phyloP scores from a whole-genome alignment of 768 basidiomycete species.

The Amanita jacksonii region DNA sequence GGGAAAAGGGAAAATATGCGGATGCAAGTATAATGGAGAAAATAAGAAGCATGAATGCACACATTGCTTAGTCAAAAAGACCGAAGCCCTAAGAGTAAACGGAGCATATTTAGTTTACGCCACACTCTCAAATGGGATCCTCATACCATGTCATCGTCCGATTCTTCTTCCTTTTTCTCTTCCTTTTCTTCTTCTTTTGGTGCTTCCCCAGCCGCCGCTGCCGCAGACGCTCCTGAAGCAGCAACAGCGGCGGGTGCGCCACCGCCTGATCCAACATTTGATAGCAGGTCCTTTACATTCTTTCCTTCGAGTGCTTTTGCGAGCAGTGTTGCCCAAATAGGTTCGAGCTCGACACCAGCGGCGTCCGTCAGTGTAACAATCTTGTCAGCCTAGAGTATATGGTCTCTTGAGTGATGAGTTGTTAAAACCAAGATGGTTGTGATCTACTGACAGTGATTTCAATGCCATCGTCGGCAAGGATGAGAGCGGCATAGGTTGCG shows the following conservation, averaged over 20 bases:
- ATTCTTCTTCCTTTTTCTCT: conserved; percentile 84
- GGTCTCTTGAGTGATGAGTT: not conserved
- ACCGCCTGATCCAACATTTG: conserved; percentile 90
- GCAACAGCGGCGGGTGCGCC: conserved; percentile 67
- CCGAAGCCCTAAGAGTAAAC: conserved; percentile 69
- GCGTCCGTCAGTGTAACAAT: conserved; percentile 77
- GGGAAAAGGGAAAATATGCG: not conserved
- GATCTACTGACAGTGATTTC: conserved; percentile 84
- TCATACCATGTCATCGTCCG: conserved; percentile 88
- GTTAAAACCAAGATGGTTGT: too few species aligned
- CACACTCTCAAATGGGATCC: too few species aligned
- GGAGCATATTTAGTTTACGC: not conserved
- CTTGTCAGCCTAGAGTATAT: conserved; percentile 78
- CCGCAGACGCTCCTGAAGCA: conserved; percentile 46
- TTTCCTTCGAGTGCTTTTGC: conserved; percentile 98
- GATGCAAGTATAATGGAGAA: conserved; percentile 13
- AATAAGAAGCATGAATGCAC: conserved; percentile 16
- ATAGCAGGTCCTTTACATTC: conserved; percentile 91
- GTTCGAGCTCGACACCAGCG: conserved; percentile 80
- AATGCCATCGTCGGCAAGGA: conserved; percentile 93
- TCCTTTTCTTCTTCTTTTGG: conserved; percentile 75
- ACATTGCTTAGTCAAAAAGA: conserved; percentile 79
- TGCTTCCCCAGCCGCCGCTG: conserved; percentile 58
- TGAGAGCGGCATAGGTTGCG: conserved; percentile 93
- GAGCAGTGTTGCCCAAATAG: conserved; percentile 96